Conservation (phyloP, 768 basidiomycete genomes). For the Mycena metata region DNA sequence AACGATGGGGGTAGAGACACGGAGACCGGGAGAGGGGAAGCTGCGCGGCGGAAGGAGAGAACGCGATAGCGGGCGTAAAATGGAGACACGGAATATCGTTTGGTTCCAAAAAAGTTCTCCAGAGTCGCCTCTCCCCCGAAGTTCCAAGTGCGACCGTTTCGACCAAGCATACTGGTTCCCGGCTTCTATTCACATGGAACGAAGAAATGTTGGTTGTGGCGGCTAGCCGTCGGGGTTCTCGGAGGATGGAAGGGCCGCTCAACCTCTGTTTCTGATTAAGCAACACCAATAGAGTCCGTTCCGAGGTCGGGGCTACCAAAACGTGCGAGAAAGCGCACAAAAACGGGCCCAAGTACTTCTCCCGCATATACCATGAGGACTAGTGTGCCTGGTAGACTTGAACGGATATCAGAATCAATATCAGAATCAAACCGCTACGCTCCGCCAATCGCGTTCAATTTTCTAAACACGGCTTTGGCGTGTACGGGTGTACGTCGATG, state of each 20-base stretch:
- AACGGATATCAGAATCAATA: constrained; percentile 11
- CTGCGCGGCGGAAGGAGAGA: constrained; percentile 8
- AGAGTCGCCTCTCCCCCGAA: constrained; percentile 12
- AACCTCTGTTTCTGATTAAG: constrained; percentile 17
- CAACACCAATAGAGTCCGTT: constrained; percentile 5
- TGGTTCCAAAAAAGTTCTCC: constrained; percentile 12
- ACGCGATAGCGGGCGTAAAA: constrained; percentile 7
- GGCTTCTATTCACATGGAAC: constrained; percentile 10
- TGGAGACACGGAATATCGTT: constrained; percentile 13
- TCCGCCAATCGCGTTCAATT: constrained; percentile 17
- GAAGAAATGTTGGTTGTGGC: constrained; percentile 6
- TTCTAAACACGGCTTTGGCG: not conserved
- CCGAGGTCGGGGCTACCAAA: constrained; percentile 7
- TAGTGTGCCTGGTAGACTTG: constrained; percentile 9
- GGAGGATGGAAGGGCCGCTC: constrained; percentile 14
- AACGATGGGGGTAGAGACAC: constrained; percentile 10
- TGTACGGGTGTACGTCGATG: constrained; percentile 2
- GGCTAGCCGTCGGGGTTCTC: constrained; percentile 11
- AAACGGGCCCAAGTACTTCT: constrained; percentile 14
- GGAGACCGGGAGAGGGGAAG: constrained; percentile 11
- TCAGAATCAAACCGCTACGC: constrained; percentile 16
- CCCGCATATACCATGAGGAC: constrained; percentile 16
- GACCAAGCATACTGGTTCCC: constrained; percentile 5
- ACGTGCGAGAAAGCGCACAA: constrained; percentile 18
- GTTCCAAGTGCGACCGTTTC: constrained; percentile 16